Evolutionary conservation across 257 asterid genomes (phyloP), one percentile per base, ranked within the genome.

Genomic region (Voacanga thouarsii): DNA sequence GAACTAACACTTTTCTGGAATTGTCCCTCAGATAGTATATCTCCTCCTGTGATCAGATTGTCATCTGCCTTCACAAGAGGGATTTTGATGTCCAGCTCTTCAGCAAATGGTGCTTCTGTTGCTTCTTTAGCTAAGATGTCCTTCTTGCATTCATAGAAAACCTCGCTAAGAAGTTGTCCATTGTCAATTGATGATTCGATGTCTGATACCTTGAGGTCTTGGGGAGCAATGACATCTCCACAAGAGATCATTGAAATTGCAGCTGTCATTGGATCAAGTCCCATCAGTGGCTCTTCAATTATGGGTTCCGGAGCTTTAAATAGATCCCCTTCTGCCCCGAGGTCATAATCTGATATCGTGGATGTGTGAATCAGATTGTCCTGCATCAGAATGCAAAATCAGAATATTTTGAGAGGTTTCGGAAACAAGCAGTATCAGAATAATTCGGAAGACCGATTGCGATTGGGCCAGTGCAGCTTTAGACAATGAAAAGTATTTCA

Each of bases 191-290:
- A 90, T 16, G 93, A 88, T 80, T 92, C 97, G 10, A 90, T 87
- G 75, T 90, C 92, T 0, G 93, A 88, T 23, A 88, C 89, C 65
- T 87, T 86, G 79, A 94, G 83, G 11, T 90, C 89, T 63, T 92
- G 97, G 9, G 96, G 68, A 44, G 91, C 57, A 79, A 91, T 83
- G 77, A 76, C 87, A 66, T 92, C 92, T 73, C 91, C 92, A 78
- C 92, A 91, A 55, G 97, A 92, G 28, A 91, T 90, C 99, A 94
- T 94, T 11, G 99, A 90, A 53, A 94, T 85, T 76, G 92, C 94
- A 77, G 87, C 92, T 26, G 89, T 74, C 96, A 90, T 85, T 43
- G 96, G 97, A 89, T 95, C 97, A 74, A 91, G 78, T 81, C 92
- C 84, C 82, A 90, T 72, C 56, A 85, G 45, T 12, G 94, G 92